Evolutionary conservation across 768 basidiomycete species (phyloP), one percentile per base, ranked within the genome.

Genomic region (Boletus bicolor): DNA sequence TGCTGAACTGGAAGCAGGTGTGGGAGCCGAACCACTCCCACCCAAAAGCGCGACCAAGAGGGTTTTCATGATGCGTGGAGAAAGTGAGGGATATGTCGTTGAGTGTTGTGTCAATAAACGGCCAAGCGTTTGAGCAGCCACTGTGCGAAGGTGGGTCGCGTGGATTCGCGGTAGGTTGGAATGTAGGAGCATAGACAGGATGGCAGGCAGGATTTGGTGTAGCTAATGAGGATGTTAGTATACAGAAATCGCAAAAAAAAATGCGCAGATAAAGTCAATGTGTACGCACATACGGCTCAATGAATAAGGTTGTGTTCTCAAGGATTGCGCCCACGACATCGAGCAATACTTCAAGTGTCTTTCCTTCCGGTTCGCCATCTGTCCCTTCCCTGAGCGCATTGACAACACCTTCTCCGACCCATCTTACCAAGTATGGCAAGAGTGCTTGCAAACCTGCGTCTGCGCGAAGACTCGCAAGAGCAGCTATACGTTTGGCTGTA

Each of bases 381-480:
- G 66, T 49, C 10, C 73, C 76, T 35, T 77, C 73, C 50, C 70
- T 72, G 17, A 93, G 71, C 0, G 82, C 83, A 7, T 75, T 76
- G 14, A 89, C 85, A 1, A 93, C 88, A 38, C 92, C 88, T 67
- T 98, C 94, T 15, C 88, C 91, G 0, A 96, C 82, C 97, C 97
- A 99, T 37, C 91, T 84, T 46, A 98, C 90, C 30, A 99, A 78
- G 67, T 98, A 98, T 0, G 96, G 93, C 26, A 99, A 72, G 17
- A 99, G 80, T 5, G 92, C 89, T 61, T 94, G 91, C 57, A 99
- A 69, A 3, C 96, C 96, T 2, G 93, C 92, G 62, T 99, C 97
- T 57, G 83, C 82, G 51, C 93, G 77, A 62, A 99, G 73, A 66
- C 91, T 94, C 7, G 91, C 92, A 46, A 99, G 77, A 5, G 97